Base-by-base conservation (phyloP, 306 rosid species). In the Rosa lucieae region DNA sequence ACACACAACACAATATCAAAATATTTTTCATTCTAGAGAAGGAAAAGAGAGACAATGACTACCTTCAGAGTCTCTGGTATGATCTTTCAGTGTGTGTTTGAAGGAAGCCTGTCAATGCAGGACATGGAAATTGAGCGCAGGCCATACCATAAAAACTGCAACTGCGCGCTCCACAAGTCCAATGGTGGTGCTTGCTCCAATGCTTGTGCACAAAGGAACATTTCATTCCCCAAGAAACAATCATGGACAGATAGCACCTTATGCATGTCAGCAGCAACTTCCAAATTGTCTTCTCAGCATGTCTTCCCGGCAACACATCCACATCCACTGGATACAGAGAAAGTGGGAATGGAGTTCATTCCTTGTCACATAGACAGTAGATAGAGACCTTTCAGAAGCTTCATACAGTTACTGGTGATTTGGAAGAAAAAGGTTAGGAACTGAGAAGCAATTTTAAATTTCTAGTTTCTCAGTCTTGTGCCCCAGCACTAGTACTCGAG, bases 101-200 rank as follows among this genome's bases (percentile, higher is more conserved):
- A 88, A 85, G 94, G 89, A 82, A 84, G 90, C 53, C 67, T 89
- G 21, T 82, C 92, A 46, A 42, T 85, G 76, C 79, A 77, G 44
- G 94, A 89, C 79, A 85, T 7, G 29, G 89, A 83, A 53, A 77
- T 87, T 35, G 88, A 86, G 67, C 26, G 90, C 48, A 89, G 97
- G 75, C 98, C 98, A n/a, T 91, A 89, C 86, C 97, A 85, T 69
- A 76, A 79, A 21, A 79, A 82, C 62, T 85, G 88, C 71, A 35
- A 68, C 12, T 85, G 86, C 5, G 79, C 84, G 3, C 83, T 82
- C 3, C 82, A 79, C 77, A 77, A 48, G 21, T 74, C 67, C 8
- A n/a, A 74, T 15, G 23, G 21, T 2, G 69, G 51, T 59, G 4
- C 21, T 37, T 46, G 0, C n/a, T 37, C 32, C 42, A 32, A 12